Evolutionary conservation across 2,329 filamentous ascomycete species (phyloP).

Genomic region (Dendryphion nanum): DNA sequence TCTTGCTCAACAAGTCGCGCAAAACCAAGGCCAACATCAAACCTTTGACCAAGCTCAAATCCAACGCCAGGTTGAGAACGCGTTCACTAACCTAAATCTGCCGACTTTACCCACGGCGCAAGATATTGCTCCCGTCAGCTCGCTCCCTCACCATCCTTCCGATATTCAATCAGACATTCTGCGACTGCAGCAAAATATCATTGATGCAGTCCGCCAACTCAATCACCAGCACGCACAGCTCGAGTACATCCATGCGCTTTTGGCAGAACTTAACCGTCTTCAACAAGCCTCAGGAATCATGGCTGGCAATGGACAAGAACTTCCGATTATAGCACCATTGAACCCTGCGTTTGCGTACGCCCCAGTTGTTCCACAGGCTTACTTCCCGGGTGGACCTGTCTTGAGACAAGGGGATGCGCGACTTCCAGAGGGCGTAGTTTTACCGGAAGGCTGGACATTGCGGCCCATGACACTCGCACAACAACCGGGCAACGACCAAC

Average conservation of each 20-base stretch:
- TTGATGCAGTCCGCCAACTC: conserved; percentile 34
- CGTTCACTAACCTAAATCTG: conserved; percentile 4
- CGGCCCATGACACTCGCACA: conserved; percentile 29
- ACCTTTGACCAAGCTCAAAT: conserved; percentile 15
- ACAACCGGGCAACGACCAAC: conserved; percentile 12
- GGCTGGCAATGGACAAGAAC: conserved; percentile 23
- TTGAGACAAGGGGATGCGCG: conserved; percentile 35
- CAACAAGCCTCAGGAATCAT: conserved; percentile 28
- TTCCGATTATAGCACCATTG: conserved; percentile 23
- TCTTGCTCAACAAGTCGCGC: conserved; percentile 20
- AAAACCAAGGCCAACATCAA: conserved; percentile 14
- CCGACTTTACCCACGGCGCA: conserved; percentile 9
- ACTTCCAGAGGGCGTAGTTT: conserved; percentile 33
- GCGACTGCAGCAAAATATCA: conserved; percentile 37
- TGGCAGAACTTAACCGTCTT: conserved; percentile 31
- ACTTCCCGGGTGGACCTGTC: conserved; percentile 29
- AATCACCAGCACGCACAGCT: conserved; percentile 35
- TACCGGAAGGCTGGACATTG: conserved; percentile 39
- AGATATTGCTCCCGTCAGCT: conserved; percentile 13
- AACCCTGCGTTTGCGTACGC: conserved; percentile 16
- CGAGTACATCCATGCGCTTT: conserved; percentile 30
- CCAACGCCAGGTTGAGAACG: conserved; percentile 8
- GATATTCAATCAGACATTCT: conserved; percentile 38
- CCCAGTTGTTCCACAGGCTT: conserved; percentile 29
- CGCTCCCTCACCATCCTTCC: conserved; percentile 26